Evolutionary conservation across 2,329 filamentous ascomycete species (phyloP).

Genomic region (Aspergillus sp.): DNA sequence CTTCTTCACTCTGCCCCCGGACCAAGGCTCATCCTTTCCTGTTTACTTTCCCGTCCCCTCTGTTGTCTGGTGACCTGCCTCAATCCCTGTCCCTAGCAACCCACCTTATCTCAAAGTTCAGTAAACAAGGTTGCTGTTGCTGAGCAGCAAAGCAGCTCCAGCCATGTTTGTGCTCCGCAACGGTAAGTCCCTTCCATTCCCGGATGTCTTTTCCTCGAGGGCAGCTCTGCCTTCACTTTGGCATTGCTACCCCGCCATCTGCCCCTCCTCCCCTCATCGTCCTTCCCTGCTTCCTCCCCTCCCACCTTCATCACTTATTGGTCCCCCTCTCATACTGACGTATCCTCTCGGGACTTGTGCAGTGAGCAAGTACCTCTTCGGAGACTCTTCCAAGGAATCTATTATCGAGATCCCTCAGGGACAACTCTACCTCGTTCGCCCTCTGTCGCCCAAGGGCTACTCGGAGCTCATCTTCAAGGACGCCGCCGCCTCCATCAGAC

Average conservation of each 20-base stretch:
- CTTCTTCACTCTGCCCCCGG: not conserved
- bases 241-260: conserved; percentile 22
- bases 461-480: conserved; percentile 99
- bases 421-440: conserved; percentile 95
- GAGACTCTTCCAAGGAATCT: conserved; percentile 83
- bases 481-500: conserved; percentile 85
- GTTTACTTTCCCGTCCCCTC: not conserved
- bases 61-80: not conserved
- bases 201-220: not conserved
- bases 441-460: conserved; percentile 92
- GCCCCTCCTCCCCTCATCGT: conserved; percentile 16
- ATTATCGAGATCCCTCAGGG: conserved; percentile 93
- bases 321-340: conserved; percentile 14
- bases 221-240: conserved; percentile 6
- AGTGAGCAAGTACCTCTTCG: conserved; percentile 93
- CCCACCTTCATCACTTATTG: not conserved
- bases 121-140: conserved; percentile 24
- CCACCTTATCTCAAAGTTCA: conserved; percentile 8
- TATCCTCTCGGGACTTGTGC: conserved; percentile 12
- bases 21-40: not conserved
- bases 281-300: conserved; percentile 1
- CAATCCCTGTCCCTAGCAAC: conserved; percentile 12
- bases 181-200: conserved; percentile 44
- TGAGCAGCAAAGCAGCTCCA: conserved; percentile 29
- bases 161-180: conserved; percentile 61